Conservation (phyloP, 2,329 filamentous ascomycete species). For the Cordyceps pruinosa region DNA sequence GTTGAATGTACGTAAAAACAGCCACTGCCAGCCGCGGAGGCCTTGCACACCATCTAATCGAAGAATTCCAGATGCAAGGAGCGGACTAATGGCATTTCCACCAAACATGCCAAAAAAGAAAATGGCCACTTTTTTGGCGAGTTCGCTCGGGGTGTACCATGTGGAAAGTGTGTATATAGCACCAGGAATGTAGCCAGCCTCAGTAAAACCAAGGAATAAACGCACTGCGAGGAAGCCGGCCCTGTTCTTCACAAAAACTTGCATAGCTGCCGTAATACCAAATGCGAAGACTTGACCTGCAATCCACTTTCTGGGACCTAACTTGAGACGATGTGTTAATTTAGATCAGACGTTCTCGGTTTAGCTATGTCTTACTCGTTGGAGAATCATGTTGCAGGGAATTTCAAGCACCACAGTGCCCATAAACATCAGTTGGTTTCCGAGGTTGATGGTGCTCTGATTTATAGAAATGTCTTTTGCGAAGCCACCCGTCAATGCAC, state of each 20-base stretch:
- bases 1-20: slow-evolving; percentile 36
- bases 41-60: slow-evolving; percentile 35
- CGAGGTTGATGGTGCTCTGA: slow-evolving; percentile 43
- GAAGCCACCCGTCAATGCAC: slow-evolving; percentile 42
- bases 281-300: slow-evolving; percentile 41
- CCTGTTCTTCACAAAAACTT: slow-evolving; percentile 35
- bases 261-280: slow-evolving; percentile 38
- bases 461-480: slow-evolving; percentile 34
- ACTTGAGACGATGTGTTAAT: slow-evolving; percentile 18
- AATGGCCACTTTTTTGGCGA: slow-evolving; percentile 40
- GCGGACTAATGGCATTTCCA: slow-evolving; percentile 40
- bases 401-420: slow-evolving; percentile 45
- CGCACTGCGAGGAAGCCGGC: slow-evolving; percentile 39
- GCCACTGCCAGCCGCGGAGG: slow-evolving; percentile 43
- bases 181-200: slow-evolving; percentile 46
- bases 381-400: slow-evolving; percentile 41
- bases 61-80: slow-evolving; percentile 42
- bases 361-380: slow-evolving; percentile 17
- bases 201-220: slow-evolving; percentile 38
- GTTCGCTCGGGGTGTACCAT: slow-evolving; percentile 41
- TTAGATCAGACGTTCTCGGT: neutral
- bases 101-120: slow-evolving; percentile 50
- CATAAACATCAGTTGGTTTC: slow-evolving; percentile 47
- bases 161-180: slow-evolving; percentile 44
- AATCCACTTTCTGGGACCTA: slow-evolving; percentile 43